Base-by-base conservation (phyloP, 352 stramenopile species). In the Phytopythium litorale region DNA sequence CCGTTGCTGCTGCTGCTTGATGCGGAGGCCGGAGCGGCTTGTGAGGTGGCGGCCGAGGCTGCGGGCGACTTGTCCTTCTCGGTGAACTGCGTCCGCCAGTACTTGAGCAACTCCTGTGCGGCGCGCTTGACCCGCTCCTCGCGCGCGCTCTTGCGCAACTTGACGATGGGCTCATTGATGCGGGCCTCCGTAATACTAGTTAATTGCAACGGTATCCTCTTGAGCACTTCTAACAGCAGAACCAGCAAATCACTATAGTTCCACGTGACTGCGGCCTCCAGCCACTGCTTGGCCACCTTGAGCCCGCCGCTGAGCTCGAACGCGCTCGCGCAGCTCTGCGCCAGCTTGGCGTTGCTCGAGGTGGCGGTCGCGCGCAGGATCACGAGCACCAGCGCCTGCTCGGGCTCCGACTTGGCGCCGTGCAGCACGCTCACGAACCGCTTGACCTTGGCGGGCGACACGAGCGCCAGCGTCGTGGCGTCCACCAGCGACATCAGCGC, bases 91-190 rank as follows among this genome's bases (percentile, higher is more conserved):
- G 68, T 75, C 59, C 84, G 75, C 86, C 86, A 95, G 73, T 84
- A 84, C 66, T 95, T 95, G 46, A 95, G 82, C 49, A 95, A 67
- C 51, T 95, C 84, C 60, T 95, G 86, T 7, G 86, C 86, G 11
- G 82, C 73, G 16, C 83, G 82, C 55, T 88, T 88, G 43, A 95
- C 84, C 21, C 84, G 81, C 56, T 95, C 86, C 67, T 93, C 81
- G 25, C 78, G 73, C 49, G 84, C 81, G 37, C 72, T 84, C 58
- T 95, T 95, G 65, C 82, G 80, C 42, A 95, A 75, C 71, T 91
- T 84, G 57, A 95, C 86, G 71, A 95, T 92, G 46, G 86, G 86
- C 66, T 95, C 84, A 76, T 95, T 95, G 66, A 95, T 95, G 56
- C 75, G 75, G 63, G 86, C 86, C 70, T 93, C 84, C 50, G 86